phyloP scores from a whole-genome alignment of 2,329 filamentous ascomycete genomes.

The Ophidiomyces ophidiicola region DNA sequence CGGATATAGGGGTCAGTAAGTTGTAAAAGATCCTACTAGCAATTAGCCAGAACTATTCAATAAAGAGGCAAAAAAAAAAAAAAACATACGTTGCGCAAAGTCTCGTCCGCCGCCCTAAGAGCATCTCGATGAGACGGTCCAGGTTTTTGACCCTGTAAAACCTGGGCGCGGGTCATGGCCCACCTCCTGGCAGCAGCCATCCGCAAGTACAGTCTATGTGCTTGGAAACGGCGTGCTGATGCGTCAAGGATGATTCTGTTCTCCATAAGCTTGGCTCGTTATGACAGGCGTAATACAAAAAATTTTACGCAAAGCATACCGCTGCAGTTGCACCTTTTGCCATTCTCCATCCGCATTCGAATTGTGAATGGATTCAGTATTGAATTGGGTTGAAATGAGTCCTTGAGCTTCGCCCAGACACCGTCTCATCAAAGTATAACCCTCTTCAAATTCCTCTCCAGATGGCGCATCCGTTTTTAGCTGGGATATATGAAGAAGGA shows the following conservation, averaged over 20 bases:
- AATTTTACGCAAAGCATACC: conserved; percentile 30
- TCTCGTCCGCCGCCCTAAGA: conserved; percentile 38
- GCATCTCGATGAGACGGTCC: conserved; percentile 37
- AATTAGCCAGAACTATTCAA: conserved; percentile 4
- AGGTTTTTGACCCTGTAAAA: conserved; percentile 41
- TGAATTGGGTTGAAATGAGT: conserved; percentile 44
- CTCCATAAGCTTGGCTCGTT: conserved; percentile 8
- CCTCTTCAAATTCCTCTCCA: conserved; percentile 47
- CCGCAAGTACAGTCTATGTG: conserved; percentile 49
- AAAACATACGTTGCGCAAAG: conserved; percentile 37
- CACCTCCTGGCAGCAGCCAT: conserved; percentile 48
- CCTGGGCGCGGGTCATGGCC: conserved; percentile 42
- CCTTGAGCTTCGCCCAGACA: conserved; percentile 44
- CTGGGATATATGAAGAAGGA: conserved; percentile 47
- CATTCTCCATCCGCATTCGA: conserved; percentile 39
- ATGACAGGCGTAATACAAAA: conserved; percentile 15
- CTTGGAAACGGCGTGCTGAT: conserved; percentile 48
- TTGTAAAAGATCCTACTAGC: conserved; percentile 41
- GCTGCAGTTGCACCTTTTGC: conserved; percentile 45
- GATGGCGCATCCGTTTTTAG: conserved; percentile 40
- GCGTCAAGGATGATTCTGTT: conserved; percentile 49
- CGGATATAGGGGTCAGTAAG: conserved; percentile 48
- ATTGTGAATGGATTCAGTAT: conserved; percentile 30
- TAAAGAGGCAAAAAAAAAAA: not conserved
- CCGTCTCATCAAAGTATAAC: conserved; percentile 46